Percentiles rank a stretch among this genome's conserved stretches.
Conservation (phyloP, 2,329 filamentous ascomycete genomes). For the Colletotrichum nymphaeae region DNA sequence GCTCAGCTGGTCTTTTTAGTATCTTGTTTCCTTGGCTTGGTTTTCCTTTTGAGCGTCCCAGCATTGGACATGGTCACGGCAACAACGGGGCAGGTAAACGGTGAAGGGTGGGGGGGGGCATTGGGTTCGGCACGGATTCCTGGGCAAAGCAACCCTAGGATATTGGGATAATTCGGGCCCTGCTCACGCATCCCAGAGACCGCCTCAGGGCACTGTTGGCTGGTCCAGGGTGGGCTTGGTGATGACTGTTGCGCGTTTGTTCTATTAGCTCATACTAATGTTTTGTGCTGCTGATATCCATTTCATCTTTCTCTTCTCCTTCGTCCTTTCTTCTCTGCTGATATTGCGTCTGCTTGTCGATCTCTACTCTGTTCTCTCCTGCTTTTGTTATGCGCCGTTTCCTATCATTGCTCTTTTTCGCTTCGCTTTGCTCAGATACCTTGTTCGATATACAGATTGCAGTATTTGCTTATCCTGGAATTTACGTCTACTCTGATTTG, state of each 20-base stretch:
- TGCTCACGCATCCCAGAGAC: constrained; percentile 57
- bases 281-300: constrained; percentile 52
- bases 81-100: constrained; percentile 53
- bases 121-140: constrained; percentile 51
- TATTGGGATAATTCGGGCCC: constrained; percentile 45
- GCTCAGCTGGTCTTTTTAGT: background rate
- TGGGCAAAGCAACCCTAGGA: constrained; percentile 41
- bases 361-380: constrained; percentile 38
- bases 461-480: constrained; percentile 34
- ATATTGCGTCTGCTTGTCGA: constrained; percentile 45
- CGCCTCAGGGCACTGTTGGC: constrained; percentile 58
- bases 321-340: constrained; percentile 41
- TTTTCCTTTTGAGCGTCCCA: constrained; percentile 41
- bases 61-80: constrained; percentile 50
- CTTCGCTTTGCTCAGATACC: constrained; percentile 59
- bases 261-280: constrained; percentile 53
- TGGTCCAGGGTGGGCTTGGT: constrained; percentile 62
- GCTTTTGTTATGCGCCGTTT: background rate
- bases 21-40: constrained; percentile 39
- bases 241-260: constrained; percentile 49
- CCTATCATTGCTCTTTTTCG: constrained; percentile 28
- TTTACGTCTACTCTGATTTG: constrained; percentile 19
- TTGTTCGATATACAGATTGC: constrained; percentile 68
- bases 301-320: constrained; percentile 55
- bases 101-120: constrained; percentile 43